phyloP scores from a whole-genome alignment of 345 rosid genomes.

The Boechera divaricarpa region DNA sequence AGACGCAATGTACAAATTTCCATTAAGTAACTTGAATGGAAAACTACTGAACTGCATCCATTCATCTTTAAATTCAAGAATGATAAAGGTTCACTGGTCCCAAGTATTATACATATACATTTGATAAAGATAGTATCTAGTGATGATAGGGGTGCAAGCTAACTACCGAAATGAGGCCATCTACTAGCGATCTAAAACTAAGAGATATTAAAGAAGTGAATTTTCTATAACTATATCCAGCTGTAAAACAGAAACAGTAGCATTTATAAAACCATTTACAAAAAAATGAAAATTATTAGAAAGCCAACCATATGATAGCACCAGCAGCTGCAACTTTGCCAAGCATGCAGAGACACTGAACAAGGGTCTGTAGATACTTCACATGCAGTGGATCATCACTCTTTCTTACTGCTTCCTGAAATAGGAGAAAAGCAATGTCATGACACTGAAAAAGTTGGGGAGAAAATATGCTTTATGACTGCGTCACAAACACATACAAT shows the following conservation, averaged over 20 bases:
- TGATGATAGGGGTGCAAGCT: conserved; percentile 33
- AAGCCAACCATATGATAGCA: conserved; percentile 90
- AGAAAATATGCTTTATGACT: conserved; percentile 20
- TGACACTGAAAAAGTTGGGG: conserved; percentile 22
- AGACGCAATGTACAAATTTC: background rate
- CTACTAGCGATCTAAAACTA: conserved; percentile 31
- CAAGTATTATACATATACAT: conserved; percentile 16
- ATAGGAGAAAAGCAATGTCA: conserved; percentile 33
- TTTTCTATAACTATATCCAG: conserved; percentile 17
- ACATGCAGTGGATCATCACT: conserved; percentile 87
- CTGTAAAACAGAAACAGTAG: conserved; percentile 21
- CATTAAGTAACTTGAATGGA: conserved; percentile 16
- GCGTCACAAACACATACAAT: conserved; percentile 57
- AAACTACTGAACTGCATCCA: conserved; percentile 32
- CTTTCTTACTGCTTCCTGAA: conserved; percentile 86
- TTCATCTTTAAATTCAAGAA: conserved; percentile 29
- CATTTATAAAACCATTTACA: conserved; percentile 25
- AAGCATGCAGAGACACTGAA: conserved; percentile 96
- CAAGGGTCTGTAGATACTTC: conserved; percentile 95
- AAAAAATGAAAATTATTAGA: conserved; percentile 31
- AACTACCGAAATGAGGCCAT: conserved; percentile 14
- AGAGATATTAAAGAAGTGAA: conserved; percentile 9
- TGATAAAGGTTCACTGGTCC: conserved; percentile 10
- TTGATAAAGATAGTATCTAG: conserved; percentile 29
- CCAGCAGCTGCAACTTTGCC: conserved; percentile 98